Base-by-base conservation (phyloP, 495 filamentous ascomycete genomes). In the Penicillium antarcticum region DNA sequence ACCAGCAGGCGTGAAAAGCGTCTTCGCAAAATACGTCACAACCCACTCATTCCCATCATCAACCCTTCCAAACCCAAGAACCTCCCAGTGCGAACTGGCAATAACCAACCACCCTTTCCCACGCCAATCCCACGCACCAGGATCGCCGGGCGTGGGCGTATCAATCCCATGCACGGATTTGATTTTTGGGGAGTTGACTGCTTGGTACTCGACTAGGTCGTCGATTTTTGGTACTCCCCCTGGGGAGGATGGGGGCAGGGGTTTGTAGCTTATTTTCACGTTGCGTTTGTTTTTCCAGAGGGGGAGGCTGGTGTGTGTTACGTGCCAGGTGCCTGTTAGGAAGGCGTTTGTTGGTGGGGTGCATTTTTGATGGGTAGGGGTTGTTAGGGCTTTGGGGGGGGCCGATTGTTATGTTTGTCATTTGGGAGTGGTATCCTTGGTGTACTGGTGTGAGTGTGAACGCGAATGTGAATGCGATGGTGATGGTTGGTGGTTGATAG, bases 1-100 rank as follows among this genome's bases (percentile, higher is more conserved):
- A 1, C 88, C 89, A 50, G 85, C 84, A 38, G 84, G 83, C 39
- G 87, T 89, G 58, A 91, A 91, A 40, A 86, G 48, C 29, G 84
- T 91, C 51, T 83, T 83, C 51, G 79, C 79, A 62, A 92, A 94
- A 71, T 82, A 88, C 3, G 86, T 91, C 4, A 91, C 85, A 8
- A 80, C 76, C 85, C 84, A 92, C 70, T 65, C 65, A 48, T 51
- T 73, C 61, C 34, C 56, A 55, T 51, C 70, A 43, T 67, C 79
- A 36, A 62, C 55, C 53, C 82, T 71, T 1, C 87, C 87, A 73
- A 74, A 88, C 4, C 86, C 87, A 36, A 92, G 61, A 13, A 88
- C 67, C 74, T 92, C 87, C 87, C 88, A 92, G 60, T 86, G 80
- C 37, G 76, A 81, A 33, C 67, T 71, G 18, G 83, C 83, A 42